These are phyloP conservation scores for Chlamydomonas reinhardtii DNA, from an alignment of 163 green algal genomes.

Conservation along the genomic window DNA sequence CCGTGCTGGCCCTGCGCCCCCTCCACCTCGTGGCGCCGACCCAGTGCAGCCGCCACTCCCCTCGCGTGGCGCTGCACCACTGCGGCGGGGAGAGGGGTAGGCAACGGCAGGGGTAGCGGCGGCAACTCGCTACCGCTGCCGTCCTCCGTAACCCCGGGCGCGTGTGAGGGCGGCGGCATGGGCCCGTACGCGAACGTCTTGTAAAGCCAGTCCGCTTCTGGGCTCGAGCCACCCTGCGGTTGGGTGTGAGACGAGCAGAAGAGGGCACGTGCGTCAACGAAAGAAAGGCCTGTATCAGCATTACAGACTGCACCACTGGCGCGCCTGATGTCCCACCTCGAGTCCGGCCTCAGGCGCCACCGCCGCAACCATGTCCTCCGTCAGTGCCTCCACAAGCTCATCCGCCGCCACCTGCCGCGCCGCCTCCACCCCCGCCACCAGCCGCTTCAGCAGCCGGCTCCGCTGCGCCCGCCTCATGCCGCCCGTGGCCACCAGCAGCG, in stretches of 20 bases:
- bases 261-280: too few species aligned
- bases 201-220: neutral
- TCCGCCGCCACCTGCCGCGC: neutral
- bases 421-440: conserved; percentile 27
- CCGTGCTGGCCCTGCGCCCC: neutral
- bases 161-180: neutral
- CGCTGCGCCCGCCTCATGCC: neutral
- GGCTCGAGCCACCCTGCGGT: too few species aligned
- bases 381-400: conserved; percentile 17
- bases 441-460: conserved; percentile 9
- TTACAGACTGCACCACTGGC: too few species aligned
- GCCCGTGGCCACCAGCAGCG: neutral
- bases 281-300: too few species aligned
- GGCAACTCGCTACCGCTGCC: neutral
- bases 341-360: neutral
- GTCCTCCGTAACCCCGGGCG: too few species aligned
- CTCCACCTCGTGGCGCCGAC: neutral
- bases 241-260: too few species aligned
- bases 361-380: neutral
- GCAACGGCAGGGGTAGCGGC: neutral
- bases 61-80: conserved; percentile 11
- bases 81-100: neutral
- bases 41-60: neutral
- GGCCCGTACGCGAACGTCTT: conserved; percentile 43
- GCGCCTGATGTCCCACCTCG: neutral